Evolutionary conservation across 495 filamentous ascomycete species (phyloP).

Genomic region (Penicillium pulvis): DNA sequence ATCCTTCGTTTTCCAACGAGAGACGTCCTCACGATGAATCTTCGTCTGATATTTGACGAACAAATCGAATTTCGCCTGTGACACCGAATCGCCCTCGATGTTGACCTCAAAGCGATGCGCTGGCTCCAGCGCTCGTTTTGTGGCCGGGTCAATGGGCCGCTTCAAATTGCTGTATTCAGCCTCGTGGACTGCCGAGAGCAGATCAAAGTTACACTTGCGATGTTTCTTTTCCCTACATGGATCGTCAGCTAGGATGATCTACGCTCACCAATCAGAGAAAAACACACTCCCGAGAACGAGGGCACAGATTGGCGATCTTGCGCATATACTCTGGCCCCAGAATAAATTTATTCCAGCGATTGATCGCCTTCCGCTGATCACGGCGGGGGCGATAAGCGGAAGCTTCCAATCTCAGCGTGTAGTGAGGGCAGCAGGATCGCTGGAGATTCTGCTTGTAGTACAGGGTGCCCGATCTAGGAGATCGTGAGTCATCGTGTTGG

Average conservation of each 20-base stretch:
- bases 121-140: conserved; percentile 64
- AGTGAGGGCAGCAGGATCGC: conserved; percentile 90
- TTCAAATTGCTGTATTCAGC: conserved; percentile 59
- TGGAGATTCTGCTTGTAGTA: conserved; percentile 88
- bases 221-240: conserved; percentile 65
- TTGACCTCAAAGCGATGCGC: conserved; percentile 78
- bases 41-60: conserved; percentile 84
- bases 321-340: conserved; percentile 77
- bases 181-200: conserved; percentile 72
- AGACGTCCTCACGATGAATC: conserved; percentile 74
- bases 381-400: conserved; percentile 67
- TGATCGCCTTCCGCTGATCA: conserved; percentile 84
- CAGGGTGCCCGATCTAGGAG: conserved; percentile 66
- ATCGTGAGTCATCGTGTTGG: conserved; percentile 20
- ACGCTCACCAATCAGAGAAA: conserved; percentile 5
- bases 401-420: conserved; percentile 84
- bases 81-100: conserved; percentile 77
- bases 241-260: conserved; percentile 1
- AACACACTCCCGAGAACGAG: conserved; percentile 71
- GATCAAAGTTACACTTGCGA: conserved; percentile 73
- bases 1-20: conserved; percentile 64
- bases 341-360: conserved; percentile 87
- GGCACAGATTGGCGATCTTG: conserved; percentile 71
- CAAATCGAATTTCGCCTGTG: conserved; percentile 79
- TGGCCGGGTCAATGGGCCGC: conserved; percentile 52